Percentiles rank a stretch among this genome's conserved stretches.
Conservation (phyloP, 345 rosid species). For the Eutrema japonicum region DNA sequence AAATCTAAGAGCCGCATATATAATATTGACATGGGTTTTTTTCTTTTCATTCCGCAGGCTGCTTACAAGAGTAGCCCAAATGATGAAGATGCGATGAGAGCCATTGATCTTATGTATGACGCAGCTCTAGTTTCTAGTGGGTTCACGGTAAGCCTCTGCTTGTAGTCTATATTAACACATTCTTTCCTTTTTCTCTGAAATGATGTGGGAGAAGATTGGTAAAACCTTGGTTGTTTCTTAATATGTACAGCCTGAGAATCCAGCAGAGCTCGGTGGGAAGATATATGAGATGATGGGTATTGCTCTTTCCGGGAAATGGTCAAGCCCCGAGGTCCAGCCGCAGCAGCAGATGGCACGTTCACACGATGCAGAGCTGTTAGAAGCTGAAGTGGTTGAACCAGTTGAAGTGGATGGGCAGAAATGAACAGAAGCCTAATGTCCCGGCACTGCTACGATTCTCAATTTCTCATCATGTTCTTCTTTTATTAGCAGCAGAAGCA, state of each 20-base stretch:
- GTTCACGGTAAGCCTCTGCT: conserved; percentile 66
- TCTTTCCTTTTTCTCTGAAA: neutral
- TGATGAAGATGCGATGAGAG: conserved; percentile 79
- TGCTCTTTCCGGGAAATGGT: conserved; percentile 90
- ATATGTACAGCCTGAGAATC: conserved; percentile 79
- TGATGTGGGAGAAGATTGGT: conserved; percentile 14
- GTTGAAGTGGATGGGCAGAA: conserved; percentile 64
- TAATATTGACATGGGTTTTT: neutral
- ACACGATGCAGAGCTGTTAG: conserved; percentile 49
- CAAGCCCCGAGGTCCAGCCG: conserved; percentile 44
- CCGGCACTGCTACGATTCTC: neutral
- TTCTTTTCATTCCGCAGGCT: conserved; percentile 52
- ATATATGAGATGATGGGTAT: conserved; percentile 95
- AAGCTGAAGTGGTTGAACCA: conserved; percentile 90
- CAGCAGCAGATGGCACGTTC: conserved; percentile 39
- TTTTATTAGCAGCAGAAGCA: conserved; percentile 25
- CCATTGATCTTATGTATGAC: conserved; percentile 86
- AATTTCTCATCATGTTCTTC: conserved; percentile 8
- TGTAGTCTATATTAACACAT: neutral
- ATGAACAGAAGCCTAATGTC: conserved; percentile 45
- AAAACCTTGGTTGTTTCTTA: neutral
- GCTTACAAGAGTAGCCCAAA: conserved; percentile 71
- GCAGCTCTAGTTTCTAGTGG: conserved; percentile 97
- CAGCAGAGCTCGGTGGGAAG: conserved; percentile 93
- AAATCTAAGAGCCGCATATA: neutral